These are phyloP conservation scores for Chlamydomonas schloesseri DNA, from an alignment of 139 green algal genomes.

Conservation along the genomic window DNA sequence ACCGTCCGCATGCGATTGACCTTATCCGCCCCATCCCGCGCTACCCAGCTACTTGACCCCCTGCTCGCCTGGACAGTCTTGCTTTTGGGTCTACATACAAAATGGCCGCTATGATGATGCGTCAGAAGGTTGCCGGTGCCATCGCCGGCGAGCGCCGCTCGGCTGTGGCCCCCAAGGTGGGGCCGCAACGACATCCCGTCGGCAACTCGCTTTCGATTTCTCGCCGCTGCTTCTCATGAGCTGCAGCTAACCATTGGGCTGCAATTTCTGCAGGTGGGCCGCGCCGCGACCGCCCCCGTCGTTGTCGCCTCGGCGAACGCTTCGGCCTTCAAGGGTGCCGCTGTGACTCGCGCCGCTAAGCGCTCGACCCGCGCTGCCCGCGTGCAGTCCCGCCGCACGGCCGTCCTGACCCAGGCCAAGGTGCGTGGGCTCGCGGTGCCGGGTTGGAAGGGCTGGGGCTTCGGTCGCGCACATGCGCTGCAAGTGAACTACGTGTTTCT, in stretches of 20 bases:
- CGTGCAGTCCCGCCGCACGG: conserved; percentile 47
- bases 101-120: conserved; percentile 43
- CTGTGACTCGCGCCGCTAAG: conserved; percentile 33
- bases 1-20: too few species aligned
- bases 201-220: background rate
- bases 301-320: conserved; percentile 46
- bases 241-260: background rate
- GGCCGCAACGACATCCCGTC: background rate
- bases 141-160: conserved; percentile 27
- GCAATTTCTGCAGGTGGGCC: conserved; percentile 6
- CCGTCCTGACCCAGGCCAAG: conserved; percentile 67
- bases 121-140: conserved; percentile 41
- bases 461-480: too few species aligned
- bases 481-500: background rate
- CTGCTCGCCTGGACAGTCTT: background rate
- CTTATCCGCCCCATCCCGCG: too few species aligned
- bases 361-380: conserved; percentile 30
- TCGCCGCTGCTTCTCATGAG: background rate
- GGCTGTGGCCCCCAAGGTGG: conserved; percentile 28
- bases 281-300: conserved; percentile 39
- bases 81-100: background rate
- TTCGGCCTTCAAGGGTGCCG: conserved; percentile 45
- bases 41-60: too few species aligned
- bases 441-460: too few species aligned
- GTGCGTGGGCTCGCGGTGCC: background rate